Conservation (phyloP, 768 basidiomycete genomes). For the Collybiopsis luxurians region DNA sequence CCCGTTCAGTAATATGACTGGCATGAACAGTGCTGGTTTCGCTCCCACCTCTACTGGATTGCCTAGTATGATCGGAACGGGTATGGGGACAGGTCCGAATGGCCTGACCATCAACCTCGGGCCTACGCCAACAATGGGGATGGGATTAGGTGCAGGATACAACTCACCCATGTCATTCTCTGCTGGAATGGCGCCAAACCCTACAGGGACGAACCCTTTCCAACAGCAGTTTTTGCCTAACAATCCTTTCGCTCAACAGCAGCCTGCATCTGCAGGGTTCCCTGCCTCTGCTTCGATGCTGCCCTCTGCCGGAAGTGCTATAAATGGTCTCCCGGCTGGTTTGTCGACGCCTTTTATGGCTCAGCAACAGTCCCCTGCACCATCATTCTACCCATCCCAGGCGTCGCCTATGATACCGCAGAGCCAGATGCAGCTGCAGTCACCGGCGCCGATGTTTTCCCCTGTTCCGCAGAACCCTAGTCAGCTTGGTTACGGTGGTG, state of each 20-base stretch:
- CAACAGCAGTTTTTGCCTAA: conserved; percentile 12
- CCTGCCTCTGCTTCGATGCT: neutral
- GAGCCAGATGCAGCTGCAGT: conserved; percentile 15
- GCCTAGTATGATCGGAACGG: conserved; percentile 3
- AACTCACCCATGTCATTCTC: conserved; percentile 22
- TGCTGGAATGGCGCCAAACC: neutral
- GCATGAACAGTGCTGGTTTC: neutral
- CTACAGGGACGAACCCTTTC: conserved; percentile 28
- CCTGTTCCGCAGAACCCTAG: conserved; percentile 18
- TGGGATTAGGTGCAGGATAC: conserved; percentile 15
- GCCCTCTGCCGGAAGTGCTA: neutral
- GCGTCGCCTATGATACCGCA: conserved; percentile 6
- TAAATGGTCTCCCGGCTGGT: conserved; percentile 6
- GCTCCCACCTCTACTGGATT: neutral
- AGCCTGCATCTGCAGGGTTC: conserved; percentile 2
- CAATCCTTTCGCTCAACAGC: conserved; percentile 15
- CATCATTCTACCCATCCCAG: conserved; percentile 16
- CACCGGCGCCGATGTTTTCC: conserved; percentile 16
- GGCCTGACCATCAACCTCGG: conserved; percentile 10
- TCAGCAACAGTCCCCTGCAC: conserved; percentile 19
- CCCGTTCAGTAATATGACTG: conserved; percentile 1
- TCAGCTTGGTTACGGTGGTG: neutral
- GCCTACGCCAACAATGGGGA: conserved; percentile 16
- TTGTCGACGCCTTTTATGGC: conserved; percentile 22
- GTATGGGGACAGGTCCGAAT: conserved; percentile 5